Conservation (phyloP, 441 rosid genomes). For the Croton setiger region DNA sequence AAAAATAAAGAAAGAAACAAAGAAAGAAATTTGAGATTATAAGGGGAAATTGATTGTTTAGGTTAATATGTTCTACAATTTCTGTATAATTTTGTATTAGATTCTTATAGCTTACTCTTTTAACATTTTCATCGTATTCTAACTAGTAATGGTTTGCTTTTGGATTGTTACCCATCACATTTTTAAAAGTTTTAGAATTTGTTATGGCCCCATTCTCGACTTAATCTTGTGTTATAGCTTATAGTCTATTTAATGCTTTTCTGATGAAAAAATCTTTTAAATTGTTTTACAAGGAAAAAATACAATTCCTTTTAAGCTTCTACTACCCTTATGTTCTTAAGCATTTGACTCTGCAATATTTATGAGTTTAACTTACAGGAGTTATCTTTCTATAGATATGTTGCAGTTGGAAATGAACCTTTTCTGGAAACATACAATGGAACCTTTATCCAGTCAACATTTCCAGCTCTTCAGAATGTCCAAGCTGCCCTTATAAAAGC, state of each 20-base stretch:
- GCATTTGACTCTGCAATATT: not conserved
- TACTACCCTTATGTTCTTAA: not conserved
- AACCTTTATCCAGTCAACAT: conserved; percentile 59
- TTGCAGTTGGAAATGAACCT: conserved; percentile 95
- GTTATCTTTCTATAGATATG: conserved; percentile 49
- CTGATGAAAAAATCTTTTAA: not conserved
- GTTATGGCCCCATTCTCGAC: not conserved
- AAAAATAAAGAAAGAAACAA: not conserved
- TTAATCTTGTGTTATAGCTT: not conserved
- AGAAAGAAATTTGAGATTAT: not conserved
- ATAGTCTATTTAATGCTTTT: not conserved
- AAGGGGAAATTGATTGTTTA: not conserved
- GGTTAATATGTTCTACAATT: not conserved
- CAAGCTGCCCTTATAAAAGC: conserved; percentile 80
- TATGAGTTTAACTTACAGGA: not conserved
- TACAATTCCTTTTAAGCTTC: not conserved
- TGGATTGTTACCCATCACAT: not conserved
- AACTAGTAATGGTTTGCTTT: not conserved
- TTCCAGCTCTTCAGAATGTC: conserved; percentile 78
- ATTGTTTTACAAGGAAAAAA: not conserved
- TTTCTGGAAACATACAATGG: conserved; percentile 84
- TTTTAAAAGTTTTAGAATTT: not conserved
- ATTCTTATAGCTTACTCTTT: not conserved
- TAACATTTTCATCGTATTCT: not conserved
- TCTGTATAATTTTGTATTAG: not conserved